Evolutionary conservation across 345 rosid species (phyloP), one percentile per base, ranked within the genome.

Genomic region (Populus alba): DNA sequence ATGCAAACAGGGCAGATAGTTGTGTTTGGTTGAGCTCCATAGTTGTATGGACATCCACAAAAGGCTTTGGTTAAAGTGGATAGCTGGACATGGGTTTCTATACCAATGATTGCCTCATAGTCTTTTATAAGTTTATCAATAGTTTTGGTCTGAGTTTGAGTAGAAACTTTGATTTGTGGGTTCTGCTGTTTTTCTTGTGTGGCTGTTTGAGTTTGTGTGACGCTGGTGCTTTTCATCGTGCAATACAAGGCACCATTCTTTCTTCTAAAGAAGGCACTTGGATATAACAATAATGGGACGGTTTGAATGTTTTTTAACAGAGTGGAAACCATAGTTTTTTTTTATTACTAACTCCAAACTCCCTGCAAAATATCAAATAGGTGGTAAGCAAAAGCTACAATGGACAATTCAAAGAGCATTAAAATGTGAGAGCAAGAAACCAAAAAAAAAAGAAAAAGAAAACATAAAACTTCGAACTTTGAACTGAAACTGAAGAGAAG

Each of bases 41-140:
- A 95, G 77, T 75, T 89, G 92, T 92, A 92, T 61, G 97, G 96
- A 75, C 99, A 95, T 65, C 88, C 41, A 57, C 99, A 95, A 66
- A 95, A 95, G 11, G 98, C 99, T 82, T 95, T 95, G 76, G 99
- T 89, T 72, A 82, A 82, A 23, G 99, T 95, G 17, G 92, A 89
- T 47, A 95, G 94, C 84, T 93, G 99, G 10, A 93, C 97, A 71
- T 95, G 99, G 35, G 99, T 95, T 88, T 95, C 99, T 81, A 95
- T 92, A 31, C 99, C 99, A 78, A 95, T 93, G 53, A 95, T 77
- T 55, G 98, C 92, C 81, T 93, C 98, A 77, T 87, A 95, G 49
- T 90, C 90, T 83, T 78, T 89, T 11, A 81, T 49, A 55, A 89
- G 79, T 81, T 85, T 85, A 55, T 92, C 91, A 37, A 89, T 81